Evolutionary conservation across 1,284 basidiomycete species (phyloP), one percentile per base, ranked within the genome.

Genomic region (Chalciporus sp.): DNA sequence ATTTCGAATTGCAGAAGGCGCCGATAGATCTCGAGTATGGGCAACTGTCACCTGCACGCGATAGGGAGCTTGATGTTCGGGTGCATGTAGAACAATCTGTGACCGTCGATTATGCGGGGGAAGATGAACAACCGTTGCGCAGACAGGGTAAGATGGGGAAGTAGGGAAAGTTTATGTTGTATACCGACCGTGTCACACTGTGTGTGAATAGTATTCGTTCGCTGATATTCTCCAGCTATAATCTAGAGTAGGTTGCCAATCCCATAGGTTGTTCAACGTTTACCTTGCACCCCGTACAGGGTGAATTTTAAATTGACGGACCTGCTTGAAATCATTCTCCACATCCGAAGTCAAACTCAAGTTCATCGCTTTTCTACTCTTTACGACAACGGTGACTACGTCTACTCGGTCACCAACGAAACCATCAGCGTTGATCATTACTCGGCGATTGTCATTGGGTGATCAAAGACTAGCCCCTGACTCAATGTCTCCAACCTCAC

Each of bases 81-180:
- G 69, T 68, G 46, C 51, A 65, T 26, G 66, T 68, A 3, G 68
- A 71, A 29, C 69, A 57, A n/a, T 58, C 67, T 7, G 62, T 68
- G 41, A 69, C 51, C 5, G 53, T 72, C 14, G 70, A 72, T 19
- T 72, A 65, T 27, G 17, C 48, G 6, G 17, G 14, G 17, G 47
- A 31, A 8, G 37, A 39, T 11, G 67, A 66, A 39, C 51, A 52
- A 23, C 57, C 61, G 20, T 66, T 58, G 23, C 62, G 45, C 9
- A 57, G 45, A 47, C 49, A 52, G 29, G 43, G 33, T 16, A 14
- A 35, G 16, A n/a, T 14, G 33, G 33, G 12, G 33, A n/a, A 2
- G 14, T 35, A 35, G 33, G 29, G 29, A 31, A 35, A 23, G 23
- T 35, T 14, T 35, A n/a, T 1, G 14, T 16, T n/a, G 33, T 35